phyloP scores from a whole-genome alignment of 2,329 filamentous ascomycete genomes.

The Colletotrichum somersetense region DNA sequence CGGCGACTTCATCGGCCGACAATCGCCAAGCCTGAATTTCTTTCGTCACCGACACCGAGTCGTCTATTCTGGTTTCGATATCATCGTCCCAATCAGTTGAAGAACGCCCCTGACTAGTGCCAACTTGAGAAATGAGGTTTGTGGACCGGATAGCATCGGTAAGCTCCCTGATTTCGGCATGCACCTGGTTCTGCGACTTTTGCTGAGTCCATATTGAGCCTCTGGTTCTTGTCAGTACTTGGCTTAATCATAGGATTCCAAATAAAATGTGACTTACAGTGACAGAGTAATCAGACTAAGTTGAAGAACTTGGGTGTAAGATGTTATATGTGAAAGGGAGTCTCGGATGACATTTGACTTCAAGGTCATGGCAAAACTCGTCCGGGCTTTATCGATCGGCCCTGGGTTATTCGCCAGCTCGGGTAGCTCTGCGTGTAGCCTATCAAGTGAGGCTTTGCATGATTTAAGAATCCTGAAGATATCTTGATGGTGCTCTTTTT shows the following conservation, averaged over 20 bases:
- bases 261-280: constrained; percentile 32
- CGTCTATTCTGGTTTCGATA: constrained; percentile 30
- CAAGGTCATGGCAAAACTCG: constrained; percentile 43
- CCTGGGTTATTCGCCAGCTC: constrained; percentile 42
- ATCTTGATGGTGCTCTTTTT: constrained; percentile 45
- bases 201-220: constrained; percentile 45
- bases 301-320: constrained; percentile 47
- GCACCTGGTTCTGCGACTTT: constrained; percentile 46
- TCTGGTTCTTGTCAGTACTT: constrained; percentile 20
- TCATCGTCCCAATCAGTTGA: constrained; percentile 37
- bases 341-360: constrained; percentile 45
- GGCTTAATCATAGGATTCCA: too few relatives aligned
- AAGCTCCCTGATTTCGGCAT: constrained; percentile 45
- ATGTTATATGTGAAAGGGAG: constrained; percentile 44
- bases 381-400: constrained; percentile 42
- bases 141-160: constrained; percentile 44
- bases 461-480: constrained; percentile 46
- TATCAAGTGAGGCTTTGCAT: constrained; percentile 43
- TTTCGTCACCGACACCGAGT: constrained; percentile 38
- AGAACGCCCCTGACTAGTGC: neutral
- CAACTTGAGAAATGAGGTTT: constrained; percentile 37
- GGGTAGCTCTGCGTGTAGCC: constrained; percentile 44
- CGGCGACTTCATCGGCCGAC: constrained; percentile 47
- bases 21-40: constrained; percentile 46
- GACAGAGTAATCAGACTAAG: constrained; percentile 48